A percentile compares a stretch with the other conserved stretches of the same genome.
Evolutionary conservation across 768 basidiomycete genomes (phyloP).

Genomic region (Ephemerocybe angulata): DNA sequence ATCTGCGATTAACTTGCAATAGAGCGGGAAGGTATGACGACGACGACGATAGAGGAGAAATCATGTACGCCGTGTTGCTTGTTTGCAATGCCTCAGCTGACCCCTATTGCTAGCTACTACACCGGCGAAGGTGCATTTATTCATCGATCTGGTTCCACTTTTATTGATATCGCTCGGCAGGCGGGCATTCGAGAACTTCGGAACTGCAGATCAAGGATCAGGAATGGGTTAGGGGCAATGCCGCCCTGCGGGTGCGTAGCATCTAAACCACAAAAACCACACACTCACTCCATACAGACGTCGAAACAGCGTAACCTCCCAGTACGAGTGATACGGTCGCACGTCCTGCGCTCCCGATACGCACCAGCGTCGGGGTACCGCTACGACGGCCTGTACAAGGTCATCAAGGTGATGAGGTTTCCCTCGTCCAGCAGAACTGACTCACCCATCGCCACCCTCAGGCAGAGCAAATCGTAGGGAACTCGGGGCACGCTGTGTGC

Average conservation of each 20-base stretch:
- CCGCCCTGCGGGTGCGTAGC: background rate
- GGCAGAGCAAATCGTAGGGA: background rate
- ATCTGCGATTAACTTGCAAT: background rate
- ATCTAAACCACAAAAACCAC: no score
- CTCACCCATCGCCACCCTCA: no score
- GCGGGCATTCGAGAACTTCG: background rate
- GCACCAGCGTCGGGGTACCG: background rate
- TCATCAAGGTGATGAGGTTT: background rate
- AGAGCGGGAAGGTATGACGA: conserved; percentile 2
- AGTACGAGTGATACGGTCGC: background rate
- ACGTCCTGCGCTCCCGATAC: background rate
- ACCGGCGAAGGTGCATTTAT: background rate
- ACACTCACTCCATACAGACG: background rate
- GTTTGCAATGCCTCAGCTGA: background rate
- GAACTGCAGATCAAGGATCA: conserved; percentile 3
- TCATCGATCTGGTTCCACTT: no score
- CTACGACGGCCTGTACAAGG: conserved; percentile 1
- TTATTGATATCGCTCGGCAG: background rate
- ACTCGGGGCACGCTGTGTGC: background rate
- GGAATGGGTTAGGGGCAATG: background rate
- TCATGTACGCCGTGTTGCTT: background rate
- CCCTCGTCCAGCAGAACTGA: no score
- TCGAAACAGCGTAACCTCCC: background rate
- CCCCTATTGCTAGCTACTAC: background rate
- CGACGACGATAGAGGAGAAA: background rate